Evolutionary conservation across 2,329 filamentous ascomycete species (phyloP).

Genomic region (Truncatella angustata): DNA sequence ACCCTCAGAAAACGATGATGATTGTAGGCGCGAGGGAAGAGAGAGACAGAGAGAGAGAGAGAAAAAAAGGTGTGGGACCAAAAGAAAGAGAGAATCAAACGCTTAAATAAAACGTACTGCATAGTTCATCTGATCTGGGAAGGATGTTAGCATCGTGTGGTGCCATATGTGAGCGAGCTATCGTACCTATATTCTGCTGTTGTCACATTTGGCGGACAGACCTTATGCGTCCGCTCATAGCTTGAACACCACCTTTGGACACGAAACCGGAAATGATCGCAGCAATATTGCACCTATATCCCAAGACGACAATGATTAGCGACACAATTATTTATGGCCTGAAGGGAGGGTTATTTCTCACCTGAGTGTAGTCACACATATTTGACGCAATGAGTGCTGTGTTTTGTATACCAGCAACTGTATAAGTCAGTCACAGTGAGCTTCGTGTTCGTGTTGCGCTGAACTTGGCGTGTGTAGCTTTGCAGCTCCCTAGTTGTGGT

Average conservation of each 20-base stretch:
- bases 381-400: not conserved
- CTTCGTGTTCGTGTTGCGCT: constrained; percentile 8
- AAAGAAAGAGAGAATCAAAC: constrained; percentile 8
- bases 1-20: no score
- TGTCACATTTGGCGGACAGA: constrained; percentile 29
- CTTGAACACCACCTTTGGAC: constrained; percentile 30
- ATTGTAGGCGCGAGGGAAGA: no score
- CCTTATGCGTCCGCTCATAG: constrained; percentile 31
- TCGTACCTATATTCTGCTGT: constrained; percentile 30
- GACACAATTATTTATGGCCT: not conserved
- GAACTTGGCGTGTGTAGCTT: not conserved
- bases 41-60: no score
- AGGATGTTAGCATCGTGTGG: constrained; percentile 8
- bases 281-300: constrained; percentile 29
- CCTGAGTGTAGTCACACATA: constrained; percentile 34
- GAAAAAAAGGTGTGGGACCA: not conserved
- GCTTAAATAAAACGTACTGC: constrained; percentile 23
- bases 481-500: no score
- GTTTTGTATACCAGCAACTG: not conserved
- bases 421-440: constrained; percentile 1
- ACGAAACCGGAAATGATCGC: constrained; percentile 30
- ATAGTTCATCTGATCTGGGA: constrained; percentile 27
- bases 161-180: not conserved
- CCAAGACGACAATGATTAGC: not conserved
- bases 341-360: constrained; percentile 12